phyloP scores from a whole-genome alignment of 768 basidiomycete genomes.

The Kwoniella botswanensis region DNA sequence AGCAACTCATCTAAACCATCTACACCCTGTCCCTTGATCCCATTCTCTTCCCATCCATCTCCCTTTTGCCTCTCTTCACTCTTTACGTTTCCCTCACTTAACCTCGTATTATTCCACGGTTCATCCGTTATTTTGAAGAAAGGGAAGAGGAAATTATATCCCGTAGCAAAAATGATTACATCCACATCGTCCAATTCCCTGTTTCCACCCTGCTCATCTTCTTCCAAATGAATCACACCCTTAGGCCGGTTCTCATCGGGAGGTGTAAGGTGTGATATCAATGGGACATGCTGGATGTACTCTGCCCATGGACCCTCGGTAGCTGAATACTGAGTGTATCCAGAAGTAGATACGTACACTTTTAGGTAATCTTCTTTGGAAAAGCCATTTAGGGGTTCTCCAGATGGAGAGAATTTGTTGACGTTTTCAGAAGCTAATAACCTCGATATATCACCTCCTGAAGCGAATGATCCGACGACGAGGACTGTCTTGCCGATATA shows the following conservation, averaged over 20 bases:
- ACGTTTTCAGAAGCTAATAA: conserved; percentile 36
- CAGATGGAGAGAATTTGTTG: conserved; percentile 10
- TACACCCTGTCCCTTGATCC: conserved; percentile 52
- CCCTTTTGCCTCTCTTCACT: conserved; percentile 46
- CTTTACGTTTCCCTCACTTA: conserved; percentile 29
- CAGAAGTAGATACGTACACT: conserved; percentile 47
- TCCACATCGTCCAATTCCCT: conserved; percentile 47
- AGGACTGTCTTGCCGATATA: conserved; percentile 54
- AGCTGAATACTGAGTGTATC: conserved; percentile 29
- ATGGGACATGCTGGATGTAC: conserved; percentile 44
- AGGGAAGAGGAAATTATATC: conserved; percentile 58
- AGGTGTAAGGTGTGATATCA: conserved; percentile 38
- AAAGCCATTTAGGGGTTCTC: conserved; percentile 18
- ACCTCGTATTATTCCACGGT: conserved; percentile 48
- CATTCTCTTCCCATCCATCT: conserved; percentile 36
- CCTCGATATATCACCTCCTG: conserved; percentile 58
- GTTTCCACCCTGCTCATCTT: conserved; percentile 20
- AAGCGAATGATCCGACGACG: conserved; percentile 59
- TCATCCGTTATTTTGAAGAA: conserved; percentile 49
- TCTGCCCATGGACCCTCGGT: conserved; percentile 51
- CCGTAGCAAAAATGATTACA: conserved; percentile 59
- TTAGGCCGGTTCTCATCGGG: conserved; percentile 3
- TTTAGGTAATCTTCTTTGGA: conserved; percentile 26
- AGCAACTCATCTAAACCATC: conserved; percentile 56
- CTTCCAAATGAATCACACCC: conserved; percentile 48